phyloP scores from a whole-genome alignment of 805 yeast genomes.

The Ogataea ganodermae region DNA sequence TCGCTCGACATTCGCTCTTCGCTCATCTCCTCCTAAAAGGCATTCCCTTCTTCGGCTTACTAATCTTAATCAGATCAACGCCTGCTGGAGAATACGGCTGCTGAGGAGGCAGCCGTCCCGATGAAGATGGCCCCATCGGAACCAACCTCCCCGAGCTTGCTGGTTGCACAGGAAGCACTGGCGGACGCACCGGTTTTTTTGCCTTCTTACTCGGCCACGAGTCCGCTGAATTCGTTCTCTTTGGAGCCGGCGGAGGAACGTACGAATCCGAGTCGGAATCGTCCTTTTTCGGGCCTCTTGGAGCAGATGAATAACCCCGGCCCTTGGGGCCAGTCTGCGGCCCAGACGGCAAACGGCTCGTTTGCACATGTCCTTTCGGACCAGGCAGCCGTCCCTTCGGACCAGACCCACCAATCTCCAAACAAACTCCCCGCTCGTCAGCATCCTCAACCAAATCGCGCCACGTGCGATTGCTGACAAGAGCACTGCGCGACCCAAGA shows the following conservation, averaged over 20 bases:
- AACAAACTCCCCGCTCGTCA: constrained; percentile 38
- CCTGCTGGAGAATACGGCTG: constrained; percentile 7
- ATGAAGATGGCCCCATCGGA: neutral
- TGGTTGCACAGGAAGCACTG: neutral
- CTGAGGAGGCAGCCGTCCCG: neutral
- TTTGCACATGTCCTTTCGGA: too few relatives aligned
- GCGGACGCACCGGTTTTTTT: neutral
- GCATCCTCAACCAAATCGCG: constrained; percentile 67
- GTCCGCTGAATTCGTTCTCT: neutral
- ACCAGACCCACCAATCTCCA: neutral
- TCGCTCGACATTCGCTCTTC: neutral
- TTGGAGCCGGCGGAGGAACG: neutral
- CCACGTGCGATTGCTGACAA: constrained; percentile 74
- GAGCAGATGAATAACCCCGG: neutral
- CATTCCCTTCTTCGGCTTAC: constrained; percentile 22
- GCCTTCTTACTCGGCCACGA: neutral
- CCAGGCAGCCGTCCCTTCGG: too few relatives aligned
- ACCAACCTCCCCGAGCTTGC: neutral
- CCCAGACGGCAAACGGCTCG: neutral
- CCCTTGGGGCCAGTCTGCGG: too few relatives aligned
- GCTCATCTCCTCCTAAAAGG: constrained; percentile 11
- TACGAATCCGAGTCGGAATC: too few relatives aligned
- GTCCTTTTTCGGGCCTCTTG: neutral
- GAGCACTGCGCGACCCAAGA: constrained; percentile 73
- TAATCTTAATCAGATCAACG: constrained; percentile 23